phyloP scores from a whole-genome alignment of 331 rosid genomes.

The Malus hybrid region DNA sequence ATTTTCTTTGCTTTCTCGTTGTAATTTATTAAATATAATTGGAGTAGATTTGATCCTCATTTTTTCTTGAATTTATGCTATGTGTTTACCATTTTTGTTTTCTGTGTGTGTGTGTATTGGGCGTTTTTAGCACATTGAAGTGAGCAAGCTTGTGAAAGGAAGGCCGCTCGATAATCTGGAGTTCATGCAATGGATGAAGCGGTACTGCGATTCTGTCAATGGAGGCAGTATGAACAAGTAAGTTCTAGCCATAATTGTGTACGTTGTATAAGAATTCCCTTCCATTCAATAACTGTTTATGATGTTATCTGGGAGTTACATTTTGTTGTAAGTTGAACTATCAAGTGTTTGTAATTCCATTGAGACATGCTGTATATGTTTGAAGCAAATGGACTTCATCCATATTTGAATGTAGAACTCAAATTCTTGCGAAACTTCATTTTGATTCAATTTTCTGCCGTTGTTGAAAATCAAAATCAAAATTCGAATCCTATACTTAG shows the following conservation, averaged over 20 bases:
- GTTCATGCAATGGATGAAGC: constrained; percentile 97
- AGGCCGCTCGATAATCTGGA: constrained; percentile 91
- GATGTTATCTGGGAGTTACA: not conserved
- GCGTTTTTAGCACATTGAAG: constrained; percentile 62
- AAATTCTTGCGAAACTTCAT: not conserved
- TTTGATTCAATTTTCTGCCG: not conserved
- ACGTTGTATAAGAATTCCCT: not conserved
- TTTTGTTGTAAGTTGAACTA: not conserved
- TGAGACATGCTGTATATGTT: not conserved
- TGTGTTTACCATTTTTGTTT: not conserved
- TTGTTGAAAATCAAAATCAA: not conserved
- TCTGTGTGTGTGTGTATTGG: not conserved
- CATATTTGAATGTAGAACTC: not conserved
- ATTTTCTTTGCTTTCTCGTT: not conserved
- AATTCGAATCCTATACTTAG: not conserved
- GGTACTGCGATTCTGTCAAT: constrained; percentile 76
- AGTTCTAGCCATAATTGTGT: not conserved
- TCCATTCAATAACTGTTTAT: not conserved
- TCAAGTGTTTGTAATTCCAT: not conserved
- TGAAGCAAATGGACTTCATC: not conserved
- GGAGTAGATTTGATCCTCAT: not conserved
- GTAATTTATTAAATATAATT: not conserved
- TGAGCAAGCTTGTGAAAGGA: constrained; percentile 85
- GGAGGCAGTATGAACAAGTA: constrained; percentile 48
- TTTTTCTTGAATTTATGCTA: not conserved